A percentile compares a stretch with the other conserved stretches of the same genome.
phyloP scores from a whole-genome alignment of 2,329 filamentous ascomycete genomes.

The Calonectria naviculata region DNA sequence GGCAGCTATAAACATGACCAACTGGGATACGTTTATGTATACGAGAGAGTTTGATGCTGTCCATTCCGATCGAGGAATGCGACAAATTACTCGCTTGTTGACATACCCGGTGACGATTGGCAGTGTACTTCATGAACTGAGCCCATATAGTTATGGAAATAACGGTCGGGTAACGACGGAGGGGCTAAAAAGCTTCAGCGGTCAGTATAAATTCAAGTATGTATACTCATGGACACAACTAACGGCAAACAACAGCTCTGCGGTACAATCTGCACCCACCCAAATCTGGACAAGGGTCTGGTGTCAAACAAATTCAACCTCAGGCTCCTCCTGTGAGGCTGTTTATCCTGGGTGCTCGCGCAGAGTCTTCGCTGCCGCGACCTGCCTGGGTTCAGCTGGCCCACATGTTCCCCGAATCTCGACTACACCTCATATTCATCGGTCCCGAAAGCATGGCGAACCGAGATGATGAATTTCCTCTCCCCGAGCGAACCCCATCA shows the following conservation, averaged over 20 bases:
- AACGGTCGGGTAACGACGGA: slow-evolving; percentile 84
- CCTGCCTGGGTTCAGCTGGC: slow-evolving; percentile 94
- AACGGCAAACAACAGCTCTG: slow-evolving; percentile 67
- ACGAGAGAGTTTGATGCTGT: slow-evolving; percentile 91
- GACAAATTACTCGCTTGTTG: slow-evolving; percentile 91
- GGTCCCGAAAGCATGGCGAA: slow-evolving; percentile 97
- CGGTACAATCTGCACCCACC: slow-evolving; percentile 95
- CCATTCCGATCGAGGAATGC: slow-evolving; percentile 89
- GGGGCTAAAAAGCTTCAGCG: slow-evolving; percentile 92
- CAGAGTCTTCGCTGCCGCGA: slow-evolving; percentile 95
- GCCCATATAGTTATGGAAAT: slow-evolving; percentile 85
- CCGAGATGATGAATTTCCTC: slow-evolving; percentile 90
- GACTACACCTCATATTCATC: slow-evolving; percentile 92
- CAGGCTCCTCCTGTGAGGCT: slow-evolving; percentile 90
- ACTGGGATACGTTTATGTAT: slow-evolving; percentile 98
- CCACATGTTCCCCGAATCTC: slow-evolving; percentile 94
- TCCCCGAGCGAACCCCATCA: slow-evolving; percentile 83
- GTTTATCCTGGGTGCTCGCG: slow-evolving; percentile 93
- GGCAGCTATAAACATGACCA: slow-evolving; percentile 94
- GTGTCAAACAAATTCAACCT: slow-evolving; percentile 82
- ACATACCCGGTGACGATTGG: slow-evolving; percentile 95
- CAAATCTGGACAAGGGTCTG: slow-evolving; percentile 76
- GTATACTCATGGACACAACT: background rate
- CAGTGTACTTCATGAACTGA: slow-evolving; percentile 93
- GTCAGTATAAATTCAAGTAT: slow-evolving; percentile 61